Percentiles rank a stretch among this genome's conserved stretches.
phyloP scores from a whole-genome alignment of 169 alveolate species.

The Cryptosporidium tyzzeri region DNA sequence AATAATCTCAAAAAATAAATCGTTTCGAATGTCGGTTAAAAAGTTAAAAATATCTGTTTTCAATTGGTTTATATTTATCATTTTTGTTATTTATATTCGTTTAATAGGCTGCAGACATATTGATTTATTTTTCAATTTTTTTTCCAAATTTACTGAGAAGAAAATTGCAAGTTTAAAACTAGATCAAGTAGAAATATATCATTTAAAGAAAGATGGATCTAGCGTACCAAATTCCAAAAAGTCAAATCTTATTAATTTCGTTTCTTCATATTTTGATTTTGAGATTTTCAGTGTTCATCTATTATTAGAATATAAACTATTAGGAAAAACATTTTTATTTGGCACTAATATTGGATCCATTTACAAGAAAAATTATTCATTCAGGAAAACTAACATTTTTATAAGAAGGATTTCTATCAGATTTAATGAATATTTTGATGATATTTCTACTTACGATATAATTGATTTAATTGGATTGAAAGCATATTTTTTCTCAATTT shows the following conservation, averaged over 20 bases:
- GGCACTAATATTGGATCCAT: not conserved
- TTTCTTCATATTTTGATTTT: not conserved
- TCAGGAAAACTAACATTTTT: not conserved
- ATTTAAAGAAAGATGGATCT: not conserved
- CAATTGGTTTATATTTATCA: constrained; percentile 25
- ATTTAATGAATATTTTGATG: constrained; percentile 1
- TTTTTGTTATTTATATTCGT: not conserved
- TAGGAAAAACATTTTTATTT: not conserved
- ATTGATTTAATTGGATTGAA: not conserved
- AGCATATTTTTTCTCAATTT: not conserved
- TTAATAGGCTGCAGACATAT: not conserved
- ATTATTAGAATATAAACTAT: not conserved
- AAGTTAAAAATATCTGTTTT: not conserved
- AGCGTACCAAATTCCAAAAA: not conserved
- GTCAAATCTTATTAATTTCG: not conserved
- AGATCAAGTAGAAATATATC: constrained; percentile 1
- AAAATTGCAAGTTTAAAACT: constrained; percentile 5
- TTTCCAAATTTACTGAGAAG: not conserved
- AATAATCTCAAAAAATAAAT: not conserved
- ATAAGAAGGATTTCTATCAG: not conserved
- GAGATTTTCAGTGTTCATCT: not conserved
- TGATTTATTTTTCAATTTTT: constrained; percentile 5
- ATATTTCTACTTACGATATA: not conserved
- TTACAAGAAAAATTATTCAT: not conserved
- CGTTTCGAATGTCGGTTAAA: not conserved